These are phyloP conservation scores for Rhizoclosmatium globosum DNA, from an alignment of 192 early-diverging fungal genomes.

Conservation along the genomic window DNA sequence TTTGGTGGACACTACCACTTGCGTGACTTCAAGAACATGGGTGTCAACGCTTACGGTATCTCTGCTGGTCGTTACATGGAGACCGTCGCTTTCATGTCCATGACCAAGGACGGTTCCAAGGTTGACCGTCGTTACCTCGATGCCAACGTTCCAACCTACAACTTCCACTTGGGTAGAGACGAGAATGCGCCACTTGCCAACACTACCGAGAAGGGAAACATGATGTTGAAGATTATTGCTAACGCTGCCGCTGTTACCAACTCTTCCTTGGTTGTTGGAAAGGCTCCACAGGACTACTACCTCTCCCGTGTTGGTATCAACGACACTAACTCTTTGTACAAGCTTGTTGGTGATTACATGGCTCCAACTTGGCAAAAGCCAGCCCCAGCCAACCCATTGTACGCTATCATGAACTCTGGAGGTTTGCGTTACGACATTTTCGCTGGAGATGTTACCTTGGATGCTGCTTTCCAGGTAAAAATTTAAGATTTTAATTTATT, in stretches of 20 bases:
- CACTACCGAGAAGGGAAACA: slow-evolving; percentile 40
- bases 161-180: slow-evolving; percentile 51
- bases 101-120: slow-evolving; percentile 43
- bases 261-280: slow-evolving; percentile 48
- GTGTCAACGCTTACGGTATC: slow-evolving; percentile 53
- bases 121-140: slow-evolving; percentile 62
- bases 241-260: slow-evolving; percentile 41
- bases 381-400: slow-evolving; percentile 48
- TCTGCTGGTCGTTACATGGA: slow-evolving; percentile 64
- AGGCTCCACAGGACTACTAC: slow-evolving; percentile 62
- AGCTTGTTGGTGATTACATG: slow-evolving; percentile 32
- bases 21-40: slow-evolving; percentile 55
- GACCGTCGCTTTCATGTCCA: slow-evolving; percentile 63
- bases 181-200: slow-evolving; percentile 40
- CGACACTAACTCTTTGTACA: slow-evolving; percentile 45
- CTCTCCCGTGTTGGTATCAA: slow-evolving; percentile 46
- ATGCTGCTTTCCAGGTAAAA: slow-evolving; percentile 46
- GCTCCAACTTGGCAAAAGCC: slow-evolving; percentile 42
- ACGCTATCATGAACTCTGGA: slow-evolving; percentile 55
- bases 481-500: too few relatives aligned
- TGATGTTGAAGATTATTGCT: slow-evolving; percentile 50
- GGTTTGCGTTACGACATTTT: slow-evolving; percentile 56
- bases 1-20: slow-evolving; percentile 65
- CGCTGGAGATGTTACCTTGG: slow-evolving; percentile 56
- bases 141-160: slow-evolving; percentile 60